Conservation (phyloP, 2,329 filamentous ascomycete genomes). For the Passalora sequoiae region DNA sequence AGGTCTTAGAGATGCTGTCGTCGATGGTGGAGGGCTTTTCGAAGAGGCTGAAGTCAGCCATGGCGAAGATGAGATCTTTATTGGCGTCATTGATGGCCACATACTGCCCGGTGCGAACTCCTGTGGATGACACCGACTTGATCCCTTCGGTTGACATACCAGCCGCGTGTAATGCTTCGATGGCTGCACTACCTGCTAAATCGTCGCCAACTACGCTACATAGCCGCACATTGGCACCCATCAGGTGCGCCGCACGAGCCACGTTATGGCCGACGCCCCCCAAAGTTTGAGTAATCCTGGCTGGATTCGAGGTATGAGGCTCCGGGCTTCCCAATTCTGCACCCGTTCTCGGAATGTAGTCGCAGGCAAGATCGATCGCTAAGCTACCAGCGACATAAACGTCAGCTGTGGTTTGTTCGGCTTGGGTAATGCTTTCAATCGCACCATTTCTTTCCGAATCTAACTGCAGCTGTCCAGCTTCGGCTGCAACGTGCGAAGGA, state of each 20-base stretch:
- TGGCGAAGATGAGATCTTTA: conserved; percentile 81
- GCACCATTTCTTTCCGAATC: conserved; percentile 1
- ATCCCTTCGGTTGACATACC: conserved; percentile 64
- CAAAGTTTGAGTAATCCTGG: conserved; percentile 72
- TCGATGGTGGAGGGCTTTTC: conserved; percentile 35
- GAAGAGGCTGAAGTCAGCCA: conserved; percentile 92
- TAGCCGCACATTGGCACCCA: conserved; percentile 62
- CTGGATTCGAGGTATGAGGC: conserved; percentile 79
- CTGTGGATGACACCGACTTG: conserved; percentile 37
- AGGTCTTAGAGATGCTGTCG: conserved; percentile 34
- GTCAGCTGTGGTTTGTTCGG: conserved; percentile 43
- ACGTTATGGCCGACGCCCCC: conserved; percentile 93
- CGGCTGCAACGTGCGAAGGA: conserved; percentile 4
- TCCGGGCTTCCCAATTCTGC: conserved; percentile 44
- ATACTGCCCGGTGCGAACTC: conserved; percentile 77
- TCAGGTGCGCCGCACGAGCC: conserved; percentile 71
- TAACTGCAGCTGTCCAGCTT: not conserved
- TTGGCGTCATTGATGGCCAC: conserved; percentile 79
- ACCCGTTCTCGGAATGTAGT: conserved; percentile 24
- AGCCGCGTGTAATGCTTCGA: conserved; percentile 59
- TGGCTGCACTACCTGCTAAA: conserved; percentile 65
- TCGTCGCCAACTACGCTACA: conserved; percentile 81
- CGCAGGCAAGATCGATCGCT: conserved; percentile 44
- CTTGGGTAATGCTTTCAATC: not conserved
- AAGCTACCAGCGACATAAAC: conserved; percentile 91